Base-by-base conservation (phyloP, 2,329 filamentous ascomycete species). In the Pseudogymnoascus sp. region DNA sequence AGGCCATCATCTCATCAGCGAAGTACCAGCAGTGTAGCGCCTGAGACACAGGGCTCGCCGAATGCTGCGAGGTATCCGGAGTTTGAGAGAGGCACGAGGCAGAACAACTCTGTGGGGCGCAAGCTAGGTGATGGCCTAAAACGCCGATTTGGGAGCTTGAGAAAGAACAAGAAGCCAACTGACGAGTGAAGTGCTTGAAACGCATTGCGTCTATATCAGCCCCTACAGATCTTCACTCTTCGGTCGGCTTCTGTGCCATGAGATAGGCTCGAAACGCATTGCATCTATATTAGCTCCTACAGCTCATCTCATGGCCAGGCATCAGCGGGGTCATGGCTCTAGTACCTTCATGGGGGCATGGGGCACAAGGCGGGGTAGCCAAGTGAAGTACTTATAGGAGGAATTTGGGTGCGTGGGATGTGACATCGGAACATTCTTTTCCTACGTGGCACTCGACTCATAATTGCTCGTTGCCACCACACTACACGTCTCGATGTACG, bases 91-190 rank as follows among this genome's bases (percentile, higher is more conserved):
- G 60, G 64, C 16, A 63, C 69, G 49, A 66, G 61, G 8, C 65
- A 69, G 63, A 71, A 69, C 30, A 67, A 69, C 30, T 78, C 75
- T 0, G 77, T 77, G 0, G 76, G 79, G 73, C 74, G 30, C 60
- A 66, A 64, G 25, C 39, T 84, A 6, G 74, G 78, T 11, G 79
- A 83, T 28, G 82, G 80, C 2, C 67, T 86, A 42, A 84, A 80
- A 75, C 75, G 77, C 42, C 77, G 82, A 14, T 77, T 85, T 60
- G 82, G 81, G 25, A 83, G 80, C 67, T 69, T 85, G 60, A 76
- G 80, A 52, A 75, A 75, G 61, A 80, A 76, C 72, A 79, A 75
- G 66, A 70, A 69, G 60, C 67, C 70, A 49, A 36, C 33, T 36
- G 25, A 59, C 7, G 60, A 11, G 42, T 58, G 64, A 52, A 28